Base-by-base conservation (phyloP, 768 basidiomycete genomes). In the Suillus subalutaceus region DNA sequence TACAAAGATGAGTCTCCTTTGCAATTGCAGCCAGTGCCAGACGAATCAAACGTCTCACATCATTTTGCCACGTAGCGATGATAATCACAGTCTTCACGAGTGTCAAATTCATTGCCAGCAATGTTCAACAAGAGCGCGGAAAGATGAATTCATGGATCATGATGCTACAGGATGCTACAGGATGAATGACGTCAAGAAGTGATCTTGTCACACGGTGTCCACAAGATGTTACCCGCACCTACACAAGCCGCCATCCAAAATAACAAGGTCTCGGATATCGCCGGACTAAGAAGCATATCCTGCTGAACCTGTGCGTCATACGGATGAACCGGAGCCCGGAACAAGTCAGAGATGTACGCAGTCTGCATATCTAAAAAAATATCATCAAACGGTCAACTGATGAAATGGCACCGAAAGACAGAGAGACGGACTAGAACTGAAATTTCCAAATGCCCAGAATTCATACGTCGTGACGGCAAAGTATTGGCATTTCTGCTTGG, bases 221-320 rank as follows among this genome's bases (percentile, higher is more conserved):
- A 59, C 26, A 37, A 4, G 3, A 26, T 56, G 46, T n/a, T 35
- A 1, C 37, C 63, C 6, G 35, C 38, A 40, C 64, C 60, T 26
- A 63, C 38, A 15, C 38, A 65, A 60, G 64, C 55, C 10, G 58
- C 64, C 64, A 63, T 65, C 64, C 64, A 65, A 44, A 65, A 65
- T 37, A 57, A 41, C 60, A 65, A 6, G 10, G 43, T 65, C 20
- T 65, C 40, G 18, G 57, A 13, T 23, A 65, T 20, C 40, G 26
- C 20, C n/a, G 60, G 64, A 26, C 40, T 23, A n/a, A 26, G 40
- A 30, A 63, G 53, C n/a, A 35, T 32, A 8, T 41, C 43, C 32
- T 20, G n/a, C 4, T 59, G 41, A 16, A 61, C 43, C 13, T 46
- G 5, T 23, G 26, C 41, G 6, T 32, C 32, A 26, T 58, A n/a